phyloP scores from a whole-genome alignment of 257 asterid species.

The Fraxinus americana region DNA sequence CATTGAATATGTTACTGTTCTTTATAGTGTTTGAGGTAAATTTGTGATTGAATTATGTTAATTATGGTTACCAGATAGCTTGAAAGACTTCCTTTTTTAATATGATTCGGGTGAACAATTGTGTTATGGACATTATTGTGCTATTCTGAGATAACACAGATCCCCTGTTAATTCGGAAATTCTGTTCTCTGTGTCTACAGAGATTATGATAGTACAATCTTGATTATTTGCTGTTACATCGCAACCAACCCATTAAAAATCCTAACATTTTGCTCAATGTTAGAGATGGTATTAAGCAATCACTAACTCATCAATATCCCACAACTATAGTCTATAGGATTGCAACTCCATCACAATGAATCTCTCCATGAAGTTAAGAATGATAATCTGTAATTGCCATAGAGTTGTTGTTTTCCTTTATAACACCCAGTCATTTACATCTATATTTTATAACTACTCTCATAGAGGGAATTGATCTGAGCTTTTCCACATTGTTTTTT shows the following conservation, averaged over 20 bases:
- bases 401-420: not conserved
- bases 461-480: not conserved
- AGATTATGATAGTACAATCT: not conserved
- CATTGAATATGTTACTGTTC: not conserved
- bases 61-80: not conserved
- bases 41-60: not conserved
- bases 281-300: not conserved
- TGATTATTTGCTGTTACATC: not conserved
- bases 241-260: not conserved
- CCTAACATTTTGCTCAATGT: not conserved
- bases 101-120: not conserved
- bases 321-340: not conserved
- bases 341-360: not conserved
- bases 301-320: not conserved
- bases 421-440: not conserved
- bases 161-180: not conserved
- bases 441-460: no score
- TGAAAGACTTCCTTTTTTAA: no score
- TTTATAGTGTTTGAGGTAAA: not conserved
- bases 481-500: not conserved
- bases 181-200: not conserved
- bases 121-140: not conserved
- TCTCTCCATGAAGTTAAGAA: not conserved
- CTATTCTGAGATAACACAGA: not conserved
- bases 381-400: not conserved